These are phyloP conservation scores for Alternaria triticimaculans DNA, from an alignment of 2,329 filamentous ascomycete species.

Conservation along the genomic window DNA sequence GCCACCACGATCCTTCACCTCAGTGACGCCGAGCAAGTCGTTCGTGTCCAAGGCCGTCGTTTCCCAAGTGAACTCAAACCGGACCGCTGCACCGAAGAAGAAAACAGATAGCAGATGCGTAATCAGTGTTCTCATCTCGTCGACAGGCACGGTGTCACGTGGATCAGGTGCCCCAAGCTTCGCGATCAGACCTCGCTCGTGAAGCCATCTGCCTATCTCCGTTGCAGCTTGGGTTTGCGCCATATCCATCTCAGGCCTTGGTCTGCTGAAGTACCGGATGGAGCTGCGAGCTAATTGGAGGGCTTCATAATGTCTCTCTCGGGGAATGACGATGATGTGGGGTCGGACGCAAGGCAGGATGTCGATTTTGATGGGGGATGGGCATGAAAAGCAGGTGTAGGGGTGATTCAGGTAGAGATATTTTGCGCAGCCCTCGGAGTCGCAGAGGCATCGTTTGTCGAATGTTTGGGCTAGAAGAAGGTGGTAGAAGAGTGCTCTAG, in stretches of 20 bases:
- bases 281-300: background rate
- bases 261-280: background rate
- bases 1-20: too few relatives aligned
- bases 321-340: fast-evolving
- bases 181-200: fast-evolving
- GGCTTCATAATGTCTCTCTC: background rate
- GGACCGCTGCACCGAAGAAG: background rate
- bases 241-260: too few relatives aligned
- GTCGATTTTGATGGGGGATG: background rate
- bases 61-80: background rate
- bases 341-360: background rate
- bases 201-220: background rate
- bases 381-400: fast-evolving
- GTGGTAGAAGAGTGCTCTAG: background rate
- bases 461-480: background rate
- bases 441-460: background rate
- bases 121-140: background rate
- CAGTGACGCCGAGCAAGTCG: background rate
- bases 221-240: background rate
- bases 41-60: background rate
- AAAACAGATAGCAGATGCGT: fast-evolving
- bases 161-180: background rate
- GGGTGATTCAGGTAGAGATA: background rate
- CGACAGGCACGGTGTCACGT: fast-evolving
- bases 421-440: background rate